Percentiles rank a stretch among this genome's conserved stretches.
These are phyloP conservation scores for Salix purpurea DNA, from an alignment of 345 rosid genomes.

Conservation along the genomic window DNA sequence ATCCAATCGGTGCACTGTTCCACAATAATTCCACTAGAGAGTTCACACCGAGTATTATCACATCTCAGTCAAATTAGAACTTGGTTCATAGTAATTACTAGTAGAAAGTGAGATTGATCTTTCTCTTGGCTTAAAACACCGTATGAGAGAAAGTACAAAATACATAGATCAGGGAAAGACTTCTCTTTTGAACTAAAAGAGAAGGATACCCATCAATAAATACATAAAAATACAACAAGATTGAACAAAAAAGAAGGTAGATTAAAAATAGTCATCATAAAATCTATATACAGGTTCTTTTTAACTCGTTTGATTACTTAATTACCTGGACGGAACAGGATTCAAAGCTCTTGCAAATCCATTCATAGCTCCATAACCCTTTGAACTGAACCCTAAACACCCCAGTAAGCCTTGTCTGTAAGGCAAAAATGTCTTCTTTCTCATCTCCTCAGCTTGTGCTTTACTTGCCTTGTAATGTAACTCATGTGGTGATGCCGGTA, in stretches of 20 bases:
- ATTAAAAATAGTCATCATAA: neutral
- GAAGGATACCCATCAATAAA: slow-evolving; percentile 4
- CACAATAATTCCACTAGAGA: neutral
- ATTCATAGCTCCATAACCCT: slow-evolving; percentile 89
- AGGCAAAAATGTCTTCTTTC: slow-evolving; percentile 89
- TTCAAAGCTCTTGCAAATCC: slow-evolving; percentile 83
- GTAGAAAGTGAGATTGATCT: neutral
- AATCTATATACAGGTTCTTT: slow-evolving; percentile 21
- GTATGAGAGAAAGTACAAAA: slow-evolving; percentile 8
- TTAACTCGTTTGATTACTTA: neutral
- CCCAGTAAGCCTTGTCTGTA: slow-evolving; percentile 95
- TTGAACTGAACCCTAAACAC: slow-evolving; percentile 91
- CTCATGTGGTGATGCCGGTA: slow-evolving; percentile 82
- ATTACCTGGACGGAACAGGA: slow-evolving; percentile 84
- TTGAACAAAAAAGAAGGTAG: neutral
- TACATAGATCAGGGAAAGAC: slow-evolving; percentile 5
- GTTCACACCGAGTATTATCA: neutral
- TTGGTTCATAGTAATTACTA: neutral
- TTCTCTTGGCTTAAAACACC: neutral
- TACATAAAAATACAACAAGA: neutral
- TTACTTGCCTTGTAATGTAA: slow-evolving; percentile 80
- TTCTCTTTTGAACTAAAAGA: slow-evolving; percentile 12
- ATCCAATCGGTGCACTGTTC: slow-evolving; percentile 15
- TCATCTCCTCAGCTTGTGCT: slow-evolving; percentile 97
- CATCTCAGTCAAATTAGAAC: neutral